Evolutionary conservation across 1,284 basidiomycete species (phyloP), one percentile per base, ranked within the genome.

Genomic region (Moesziomyces sp.): DNA sequence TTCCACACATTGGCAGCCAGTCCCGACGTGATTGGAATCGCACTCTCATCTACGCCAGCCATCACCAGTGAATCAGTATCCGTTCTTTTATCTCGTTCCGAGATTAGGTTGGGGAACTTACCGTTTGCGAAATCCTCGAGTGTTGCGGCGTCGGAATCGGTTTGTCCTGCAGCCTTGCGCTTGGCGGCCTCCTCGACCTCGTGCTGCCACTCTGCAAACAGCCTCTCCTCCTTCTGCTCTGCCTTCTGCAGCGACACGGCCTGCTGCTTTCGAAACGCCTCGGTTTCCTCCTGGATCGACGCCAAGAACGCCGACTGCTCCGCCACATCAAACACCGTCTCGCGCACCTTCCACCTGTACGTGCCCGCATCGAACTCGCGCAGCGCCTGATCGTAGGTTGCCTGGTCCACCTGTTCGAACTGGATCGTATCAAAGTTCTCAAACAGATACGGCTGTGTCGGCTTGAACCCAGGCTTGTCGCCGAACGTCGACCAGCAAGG

Each of bases 401-500:
- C n/a, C 19, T 62, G 60, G 11, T 55, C 52, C 19, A 69, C 55
- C 19, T 54, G 54, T 42, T 64, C 57, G 30, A 69, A 86, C 46
- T 83, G 77, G 45, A 90, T 88, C 79, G 90, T 89, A 77, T 91
- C 90, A 73, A 92, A 92, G 2, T 88, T 87, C 18, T 86, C 81
- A 14, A 91, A 83, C 3, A 91, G 76, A 89, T 89, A 91, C 2
- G 90, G 91, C 43, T 84, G 85, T 1, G 87, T 86, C 0, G 49
- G 30, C 6, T 28, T 38, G 38, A 90, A 90, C 63, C 88, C 84
- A 0, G 72, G 54, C 0, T 88, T 89, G 46, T 85, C 87, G 0
- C 89, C 88, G 88, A 89, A 90, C 0, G 89, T 87, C 52, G 89
- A 86, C 89, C 89, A 90, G 0, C 87, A 85, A 3, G 90, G 88